A percentile compares a stretch with the other conserved stretches of the same genome.
phyloP scores from a whole-genome alignment of 2,329 filamentous ascomycete genomes.

The Talaromyces sp. region DNA sequence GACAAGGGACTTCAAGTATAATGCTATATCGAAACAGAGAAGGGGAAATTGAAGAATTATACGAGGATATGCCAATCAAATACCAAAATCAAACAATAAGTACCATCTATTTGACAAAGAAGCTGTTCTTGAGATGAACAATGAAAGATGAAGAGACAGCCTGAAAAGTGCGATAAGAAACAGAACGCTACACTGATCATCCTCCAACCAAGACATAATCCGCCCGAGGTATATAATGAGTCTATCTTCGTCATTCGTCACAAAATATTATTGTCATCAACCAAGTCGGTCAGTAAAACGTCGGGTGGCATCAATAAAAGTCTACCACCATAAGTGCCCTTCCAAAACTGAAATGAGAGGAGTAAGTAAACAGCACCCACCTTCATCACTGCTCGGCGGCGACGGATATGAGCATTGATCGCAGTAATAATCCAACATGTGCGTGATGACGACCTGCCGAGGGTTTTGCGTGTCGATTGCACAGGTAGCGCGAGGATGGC shows the following conservation, averaged over 20 bases:
- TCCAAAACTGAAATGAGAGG: background rate
- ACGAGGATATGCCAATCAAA: background rate
- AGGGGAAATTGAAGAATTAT: no score
- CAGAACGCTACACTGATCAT: background rate
- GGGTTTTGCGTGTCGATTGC: constrained; percentile 11
- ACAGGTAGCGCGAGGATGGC: constrained; percentile 11
- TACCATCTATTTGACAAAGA: no score
- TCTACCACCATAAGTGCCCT: background rate
- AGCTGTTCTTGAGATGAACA: background rate
- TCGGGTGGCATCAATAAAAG: background rate
- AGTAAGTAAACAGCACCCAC: background rate
- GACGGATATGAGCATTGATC: constrained; percentile 12
- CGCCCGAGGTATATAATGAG: background rate
- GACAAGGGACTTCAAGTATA: background rate
- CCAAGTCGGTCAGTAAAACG: background rate
- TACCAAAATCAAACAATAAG: background rate
- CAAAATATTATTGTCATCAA: background rate
- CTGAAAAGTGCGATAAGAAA: background rate
- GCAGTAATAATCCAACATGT: constrained; percentile 13
- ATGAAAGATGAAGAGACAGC: background rate
- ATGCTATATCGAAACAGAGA: background rate
- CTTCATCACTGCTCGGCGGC: constrained; percentile 11
- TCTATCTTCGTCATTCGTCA: background rate
- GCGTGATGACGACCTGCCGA: constrained; percentile 9
- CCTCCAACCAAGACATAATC: background rate